Base-by-base conservation (phyloP, 352 stramenopile genomes). In the Phytophthora constricta region DNA sequence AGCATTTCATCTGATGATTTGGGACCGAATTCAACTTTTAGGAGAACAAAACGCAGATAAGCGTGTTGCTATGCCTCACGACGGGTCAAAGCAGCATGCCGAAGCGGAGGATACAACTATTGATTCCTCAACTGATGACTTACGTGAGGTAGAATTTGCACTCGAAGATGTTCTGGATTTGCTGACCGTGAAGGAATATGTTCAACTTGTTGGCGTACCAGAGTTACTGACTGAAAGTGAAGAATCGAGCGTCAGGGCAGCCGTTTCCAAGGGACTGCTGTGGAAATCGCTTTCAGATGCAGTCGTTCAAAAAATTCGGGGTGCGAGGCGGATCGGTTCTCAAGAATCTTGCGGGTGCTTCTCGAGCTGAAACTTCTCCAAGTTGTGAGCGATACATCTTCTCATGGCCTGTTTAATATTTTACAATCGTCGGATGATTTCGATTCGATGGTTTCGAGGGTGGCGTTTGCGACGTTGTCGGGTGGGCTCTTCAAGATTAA, bases 251-350 rank as follows among this genome's bases (percentile, higher is more conserved):
- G 82, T 94, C 13, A 65, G 72, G 33, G 72, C 76, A 49, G 71
- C 73, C n/a, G 68, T 80, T 14, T 62, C 70, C 3, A 77, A 79
- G 14, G 74, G 74, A 19, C 68, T 79, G 25, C 72, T 80, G 9
- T 95, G 86, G 86, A 57, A 82, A 10, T 68, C 59, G 3, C 48
- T 95, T 2, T 68, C 69, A 16, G 41, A 58, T n/a, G 64, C 75
- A 1, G 68, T 81, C 31, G 58, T 64, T 20, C 68, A 77, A 26
- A 95, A 95, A 42, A 72, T 95, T 23, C 83, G 86, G 74, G 78
- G 5, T 86, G 84, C 55, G 86, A 93, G 74, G 79, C 74, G 22
- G 84, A 93, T 58, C 80, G 87, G 0, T 90, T 92, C 55, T 89
- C 77, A 7, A 84, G 80, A 11, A 76, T 94, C 10, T 54, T 94